phyloP scores from a whole-genome alignment of 345 rosid species.

The Sonneratia alba region DNA sequence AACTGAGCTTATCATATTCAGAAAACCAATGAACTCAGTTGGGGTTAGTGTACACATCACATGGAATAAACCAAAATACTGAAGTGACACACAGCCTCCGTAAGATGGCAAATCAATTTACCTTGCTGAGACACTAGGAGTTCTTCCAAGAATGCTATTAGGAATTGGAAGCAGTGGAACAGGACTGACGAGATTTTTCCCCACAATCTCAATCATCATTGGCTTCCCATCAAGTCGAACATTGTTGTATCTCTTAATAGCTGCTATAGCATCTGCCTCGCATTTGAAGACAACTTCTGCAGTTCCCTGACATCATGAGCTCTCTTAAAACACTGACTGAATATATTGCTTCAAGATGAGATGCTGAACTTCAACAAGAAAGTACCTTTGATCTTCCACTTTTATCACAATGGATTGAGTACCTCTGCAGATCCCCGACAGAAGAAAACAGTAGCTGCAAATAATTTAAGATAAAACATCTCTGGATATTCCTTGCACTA shows the following conservation, averaged over 20 bases:
- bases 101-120: conserved; percentile 7
- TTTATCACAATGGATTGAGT: conserved; percentile 38
- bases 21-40: neutral
- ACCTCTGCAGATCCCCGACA: conserved; percentile 43
- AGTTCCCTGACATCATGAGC: conserved; percentile 36
- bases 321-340: conserved; percentile 13
- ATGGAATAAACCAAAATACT: neutral
- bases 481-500: neutral
- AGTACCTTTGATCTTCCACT: conserved; percentile 62
- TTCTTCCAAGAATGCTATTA: conserved; percentile 6
- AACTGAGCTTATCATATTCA: neutral
- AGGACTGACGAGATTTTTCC: conserved; percentile 25
- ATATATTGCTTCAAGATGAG: conserved; percentile 4
- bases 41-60: neutral
- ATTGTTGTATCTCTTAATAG: conserved; percentile 48
- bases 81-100: neutral
- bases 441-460: conserved; percentile 47
- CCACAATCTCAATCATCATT: conserved; percentile 52
- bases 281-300: conserved; percentile 43
- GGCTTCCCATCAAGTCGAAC: conserved; percentile 58
- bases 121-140: conserved; percentile 19
- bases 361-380: conserved; percentile 4
- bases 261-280: conserved; percentile 40
- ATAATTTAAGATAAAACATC: neutral
- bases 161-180: conserved; percentile 15